Percentiles rank a stretch among this genome's conserved stretches.
These are phyloP conservation scores for Ceratobasidium sp. DNA, from an alignment of 1,284 basidiomycete genomes.

Conservation along the genomic window DNA sequence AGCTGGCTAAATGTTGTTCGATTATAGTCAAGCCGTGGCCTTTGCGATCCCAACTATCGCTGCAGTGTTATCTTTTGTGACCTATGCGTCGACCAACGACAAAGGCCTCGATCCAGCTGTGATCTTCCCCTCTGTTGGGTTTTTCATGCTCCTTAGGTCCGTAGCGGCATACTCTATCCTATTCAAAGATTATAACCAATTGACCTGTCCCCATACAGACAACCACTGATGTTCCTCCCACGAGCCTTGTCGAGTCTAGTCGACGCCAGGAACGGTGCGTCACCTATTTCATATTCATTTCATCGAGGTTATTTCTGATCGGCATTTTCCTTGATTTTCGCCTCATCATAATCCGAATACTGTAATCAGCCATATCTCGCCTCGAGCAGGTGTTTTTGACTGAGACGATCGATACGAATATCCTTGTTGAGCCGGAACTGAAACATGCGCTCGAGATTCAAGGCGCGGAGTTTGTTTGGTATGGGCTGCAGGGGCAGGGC, in stretches of 20 bases:
- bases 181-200: slow-evolving; percentile 61
- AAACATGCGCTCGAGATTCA: slow-evolving; percentile 66
- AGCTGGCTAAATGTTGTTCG: slow-evolving; percentile 46
- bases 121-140: slow-evolving; percentile 26
- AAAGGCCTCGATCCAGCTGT: slow-evolving; percentile 21
- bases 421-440: slow-evolving; percentile 63
- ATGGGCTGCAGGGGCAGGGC: slow-evolving; percentile 56
- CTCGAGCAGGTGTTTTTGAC: slow-evolving; percentile 72
- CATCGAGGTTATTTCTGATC: no score
- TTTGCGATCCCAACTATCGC: slow-evolving; percentile 75
- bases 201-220: slow-evolving; percentile 60
- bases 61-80: slow-evolving; percentile 80
- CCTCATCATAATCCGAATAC: no score
- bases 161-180: slow-evolving; percentile 54
- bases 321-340: no score
- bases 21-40: slow-evolving; percentile 50
- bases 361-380: slow-evolving; percentile 63
- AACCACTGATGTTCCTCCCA: slow-evolving; percentile 78
- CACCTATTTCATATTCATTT: background rate
- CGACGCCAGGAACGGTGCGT: slow-evolving; percentile 68
- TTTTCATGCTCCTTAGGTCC: slow-evolving; percentile 14
- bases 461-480: slow-evolving; percentile 77
- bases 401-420: slow-evolving; percentile 63
- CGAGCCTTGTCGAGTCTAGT: slow-evolving; percentile 73
- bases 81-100: slow-evolving; percentile 64